A percentile compares a stretch with the other conserved stretches of the same genome.
phyloP scores from a whole-genome alignment of 768 basidiomycete genomes.

The Neoboletus brunneissimus region DNA sequence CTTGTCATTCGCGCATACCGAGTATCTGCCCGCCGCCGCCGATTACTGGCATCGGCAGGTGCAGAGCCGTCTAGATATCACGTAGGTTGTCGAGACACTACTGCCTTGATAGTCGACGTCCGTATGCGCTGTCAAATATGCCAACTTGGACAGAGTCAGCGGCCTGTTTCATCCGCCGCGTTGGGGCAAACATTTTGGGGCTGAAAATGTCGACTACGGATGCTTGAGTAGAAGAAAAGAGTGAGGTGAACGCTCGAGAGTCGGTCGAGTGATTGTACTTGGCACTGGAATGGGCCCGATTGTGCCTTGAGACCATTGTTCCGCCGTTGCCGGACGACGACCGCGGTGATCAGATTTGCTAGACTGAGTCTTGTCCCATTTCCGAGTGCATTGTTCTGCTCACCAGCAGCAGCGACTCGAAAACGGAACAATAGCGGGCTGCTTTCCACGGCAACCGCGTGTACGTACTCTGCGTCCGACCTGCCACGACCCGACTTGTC shows the following conservation, averaged over 20 bases:
- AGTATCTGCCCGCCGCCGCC: too few relatives aligned
- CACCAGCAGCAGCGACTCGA: not conserved
- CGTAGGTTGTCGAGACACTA: too few relatives aligned
- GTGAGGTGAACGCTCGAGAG: not conserved
- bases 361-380: not conserved
- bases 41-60: not conserved
- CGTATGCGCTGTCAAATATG: not conserved
- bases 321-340: not conserved
- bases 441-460: not conserved
- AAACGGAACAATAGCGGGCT: not conserved
- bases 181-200: not conserved
- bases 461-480: not conserved
- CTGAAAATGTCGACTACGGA: not conserved
- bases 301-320: not conserved
- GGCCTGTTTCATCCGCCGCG: not conserved
- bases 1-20: too few relatives aligned
- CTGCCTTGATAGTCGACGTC: too few relatives aligned
- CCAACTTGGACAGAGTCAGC: not conserved
- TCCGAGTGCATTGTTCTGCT: not conserved
- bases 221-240: not conserved
- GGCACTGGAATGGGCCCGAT: not conserved
- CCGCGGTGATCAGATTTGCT: not conserved
- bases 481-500: not conserved
- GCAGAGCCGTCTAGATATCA: not conserved
- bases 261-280: too few relatives aligned